phyloP scores from a whole-genome alignment of 306 rosid genomes.

The Mimosa bimucronata region DNA sequence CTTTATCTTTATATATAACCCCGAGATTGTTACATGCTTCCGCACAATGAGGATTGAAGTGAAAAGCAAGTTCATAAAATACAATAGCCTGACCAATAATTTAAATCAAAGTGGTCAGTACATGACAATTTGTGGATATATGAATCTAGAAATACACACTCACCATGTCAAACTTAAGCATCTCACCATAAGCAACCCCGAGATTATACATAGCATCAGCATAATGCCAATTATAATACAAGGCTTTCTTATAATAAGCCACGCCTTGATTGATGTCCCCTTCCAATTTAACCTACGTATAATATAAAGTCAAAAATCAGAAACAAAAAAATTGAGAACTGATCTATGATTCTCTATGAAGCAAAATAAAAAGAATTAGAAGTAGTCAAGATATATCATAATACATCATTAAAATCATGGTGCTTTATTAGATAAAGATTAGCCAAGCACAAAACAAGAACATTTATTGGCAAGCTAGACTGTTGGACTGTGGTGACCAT shows the following conservation, averaged over 20 bases:
- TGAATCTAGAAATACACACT: slow-evolving; percentile 29
- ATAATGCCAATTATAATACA: slow-evolving; percentile 96
- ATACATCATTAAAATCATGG: background rate
- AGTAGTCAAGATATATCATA: background rate
- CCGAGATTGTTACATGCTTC: slow-evolving; percentile 99
- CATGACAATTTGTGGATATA: background rate
- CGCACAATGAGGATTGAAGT: slow-evolving; percentile 96
- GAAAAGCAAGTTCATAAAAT: slow-evolving; percentile 96
- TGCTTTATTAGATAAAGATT: background rate
- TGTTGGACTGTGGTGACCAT: background rate
- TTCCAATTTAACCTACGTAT: slow-evolving; percentile 83
- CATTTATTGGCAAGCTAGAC: slow-evolving; percentile 1
- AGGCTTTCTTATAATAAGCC: slow-evolving; percentile 87
- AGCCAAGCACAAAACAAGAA: background rate
- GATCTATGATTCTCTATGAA: background rate
- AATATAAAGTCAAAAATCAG: background rate
- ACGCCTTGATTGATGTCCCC: slow-evolving; percentile 92
- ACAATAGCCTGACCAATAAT: slow-evolving; percentile 81
- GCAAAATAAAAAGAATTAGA: background rate
- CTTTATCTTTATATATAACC: slow-evolving; percentile 96
- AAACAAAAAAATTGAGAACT: background rate
- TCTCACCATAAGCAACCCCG: slow-evolving; percentile 99
- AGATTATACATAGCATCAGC: slow-evolving; percentile 99
- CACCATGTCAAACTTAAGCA: slow-evolving; percentile 98
- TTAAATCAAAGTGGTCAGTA: slow-evolving; percentile 33